These are phyloP conservation scores for Elsinoe australis DNA, from an alignment of 2,329 filamentous ascomycete species.

Conservation along the genomic window DNA sequence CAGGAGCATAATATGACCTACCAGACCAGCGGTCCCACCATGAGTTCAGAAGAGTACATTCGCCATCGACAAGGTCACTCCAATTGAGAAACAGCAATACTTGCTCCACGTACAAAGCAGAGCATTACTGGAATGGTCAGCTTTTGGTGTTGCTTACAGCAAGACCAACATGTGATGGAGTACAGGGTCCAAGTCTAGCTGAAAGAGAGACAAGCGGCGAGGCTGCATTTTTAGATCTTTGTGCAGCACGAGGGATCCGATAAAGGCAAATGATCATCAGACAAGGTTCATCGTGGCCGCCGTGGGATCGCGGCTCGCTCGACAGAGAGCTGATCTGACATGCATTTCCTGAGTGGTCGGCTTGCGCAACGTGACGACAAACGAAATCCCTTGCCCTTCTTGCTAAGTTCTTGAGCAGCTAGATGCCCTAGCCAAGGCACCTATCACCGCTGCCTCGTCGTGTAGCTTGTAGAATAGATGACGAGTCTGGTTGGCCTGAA, in stretches of 20 bases:
- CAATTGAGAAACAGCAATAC: no score
- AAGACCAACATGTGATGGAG: slow-evolving; percentile 3
- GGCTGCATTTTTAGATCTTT: slow-evolving; percentile 3
- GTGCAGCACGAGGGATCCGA: neutral
- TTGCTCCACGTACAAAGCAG: no score
- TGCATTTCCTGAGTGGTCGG: no score
- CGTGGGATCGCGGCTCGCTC: neutral
- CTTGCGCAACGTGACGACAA: slow-evolving; percentile 1
- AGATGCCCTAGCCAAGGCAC: neutral
- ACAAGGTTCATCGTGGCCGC: neutral
- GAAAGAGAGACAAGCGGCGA: neutral
- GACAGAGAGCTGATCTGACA: slow-evolving; percentile 2
- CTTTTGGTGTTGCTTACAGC: slow-evolving; percentile 1
- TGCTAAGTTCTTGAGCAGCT: neutral
- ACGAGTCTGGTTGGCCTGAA: slow-evolving; percentile 8
- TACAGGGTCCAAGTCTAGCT: neutral
- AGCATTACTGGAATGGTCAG: slow-evolving; percentile 11
- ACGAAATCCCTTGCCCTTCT: neutral
- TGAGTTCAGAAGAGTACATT: neutral
- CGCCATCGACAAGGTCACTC: neutral
- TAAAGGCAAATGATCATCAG: neutral
- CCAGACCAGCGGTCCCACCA: neutral
- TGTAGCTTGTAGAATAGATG: no score
- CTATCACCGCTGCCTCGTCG: no score
- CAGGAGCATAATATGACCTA: slow-evolving; percentile 3